Base-by-base conservation (phyloP, 345 rosid genomes). In the Moringa oleifera region DNA sequence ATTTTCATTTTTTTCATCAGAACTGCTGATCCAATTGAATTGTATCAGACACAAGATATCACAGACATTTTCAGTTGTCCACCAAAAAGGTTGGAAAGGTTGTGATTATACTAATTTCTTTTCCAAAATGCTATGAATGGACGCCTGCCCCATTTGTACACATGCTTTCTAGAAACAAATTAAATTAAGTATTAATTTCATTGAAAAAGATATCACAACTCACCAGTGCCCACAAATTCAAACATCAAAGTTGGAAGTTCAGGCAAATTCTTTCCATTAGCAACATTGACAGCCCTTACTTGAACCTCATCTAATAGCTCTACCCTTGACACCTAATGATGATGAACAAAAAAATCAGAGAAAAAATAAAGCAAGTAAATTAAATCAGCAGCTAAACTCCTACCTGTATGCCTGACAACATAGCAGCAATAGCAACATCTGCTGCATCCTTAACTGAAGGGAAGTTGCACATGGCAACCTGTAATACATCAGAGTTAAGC, bases 401-500 rank as follows among this genome's bases (percentile, higher is more conserved):
- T 57, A 93, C 97, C 91, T 87, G 97, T 74, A 93, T 86, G 57
- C 97, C 97, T 64, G 90, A 79, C 71, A 74, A 57, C 97, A 93
- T 85, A 51, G 89, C 67, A 55, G 87, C 91, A 84, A 89, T 89
- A 33, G 98, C 91, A 73, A 93, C 98, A 68, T 93, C 94, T 66
- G 98, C 97, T 45, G 97, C 98, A 81, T 87, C 98, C 76, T 93
- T 89, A 47, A 93, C 71, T 22, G 97, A 77, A 25, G 96, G 94
- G 64, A 89, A 93, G 78, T 87, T 93, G 68, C 96, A 93, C 87
- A 84, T 78, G 69, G 98, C 97, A 63, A 89, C 97, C 98, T 93
- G 83, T 47, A 81, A 65, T 55, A 62, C 18, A 56, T 45, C 54
- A 20, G 54, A 18, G 8, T 41, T 4, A 16, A 41, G 1, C 17